Conservation (phyloP, 2,329 filamentous ascomycete genomes). For the Exophiala oligosperma region DNA sequence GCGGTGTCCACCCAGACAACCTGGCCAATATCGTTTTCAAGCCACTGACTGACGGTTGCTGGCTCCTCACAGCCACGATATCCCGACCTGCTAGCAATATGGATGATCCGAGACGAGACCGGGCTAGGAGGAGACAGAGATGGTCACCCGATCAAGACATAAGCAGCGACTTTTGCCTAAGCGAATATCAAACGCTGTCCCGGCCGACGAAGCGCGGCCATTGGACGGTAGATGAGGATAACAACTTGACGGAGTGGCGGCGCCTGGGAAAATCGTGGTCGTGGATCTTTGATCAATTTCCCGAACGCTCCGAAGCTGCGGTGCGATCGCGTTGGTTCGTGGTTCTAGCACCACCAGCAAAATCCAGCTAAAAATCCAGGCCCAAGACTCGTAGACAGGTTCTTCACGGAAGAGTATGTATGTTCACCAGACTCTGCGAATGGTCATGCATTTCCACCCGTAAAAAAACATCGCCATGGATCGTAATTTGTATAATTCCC, state of each 20-base stretch:
- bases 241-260: not conserved
- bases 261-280: not conserved
- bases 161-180: too few species aligned
- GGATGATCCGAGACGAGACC: not conserved
- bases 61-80: conserved; percentile 1
- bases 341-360: not conserved
- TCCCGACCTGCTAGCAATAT: not conserved
- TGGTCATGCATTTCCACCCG: too few species aligned
- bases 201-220: too few species aligned
- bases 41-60: not conserved
- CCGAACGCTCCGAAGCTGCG: not conserved
- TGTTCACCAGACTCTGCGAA: too few species aligned
- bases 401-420: too few species aligned
- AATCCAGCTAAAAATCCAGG: not conserved
- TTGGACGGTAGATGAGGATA: not conserved
- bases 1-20: not conserved
- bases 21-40: not conserved
- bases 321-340: not conserved
- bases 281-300: not conserved
- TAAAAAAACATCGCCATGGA: too few species aligned
- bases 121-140: not conserved
- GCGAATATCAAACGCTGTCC: too few species aligned
- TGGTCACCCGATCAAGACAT: too few species aligned
- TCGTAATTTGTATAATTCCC: too few species aligned
- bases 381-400: not conserved